phyloP scores from a whole-genome alignment of 345 rosid species.

The Aethionema arabicum region DNA sequence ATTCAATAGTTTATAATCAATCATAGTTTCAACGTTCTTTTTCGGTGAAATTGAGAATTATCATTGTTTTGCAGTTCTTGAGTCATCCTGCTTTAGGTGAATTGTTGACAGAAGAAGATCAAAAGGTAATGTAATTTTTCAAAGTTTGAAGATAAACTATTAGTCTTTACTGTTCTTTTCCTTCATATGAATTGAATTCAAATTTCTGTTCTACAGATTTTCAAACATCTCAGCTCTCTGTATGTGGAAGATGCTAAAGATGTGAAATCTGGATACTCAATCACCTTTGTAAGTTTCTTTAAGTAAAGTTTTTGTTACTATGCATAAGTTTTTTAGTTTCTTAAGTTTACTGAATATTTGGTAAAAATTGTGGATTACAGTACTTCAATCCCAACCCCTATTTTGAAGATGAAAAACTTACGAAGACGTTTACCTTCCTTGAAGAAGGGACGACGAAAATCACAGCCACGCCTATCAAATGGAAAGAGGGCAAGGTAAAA shows the following conservation, averaged over 20 bases:
- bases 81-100: conserved; percentile 87
- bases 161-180: background rate
- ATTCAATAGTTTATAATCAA: conserved; percentile 16
- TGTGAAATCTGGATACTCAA: conserved; percentile 87
- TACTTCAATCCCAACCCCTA: conserved; percentile 73
- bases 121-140: conserved; percentile 56
- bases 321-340: background rate
- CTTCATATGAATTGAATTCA: background rate
- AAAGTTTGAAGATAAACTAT: background rate
- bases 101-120: conserved; percentile 84
- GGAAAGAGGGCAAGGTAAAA: conserved; percentile 88
- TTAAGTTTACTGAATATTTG: conserved; percentile 11
- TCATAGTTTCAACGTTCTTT: background rate
- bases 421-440: conserved; percentile 73
- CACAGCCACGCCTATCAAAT: conserved; percentile 68
- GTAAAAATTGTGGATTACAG: conserved; percentile 35
- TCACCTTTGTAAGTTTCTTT: conserved; percentile 67
- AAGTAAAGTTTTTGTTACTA: background rate
- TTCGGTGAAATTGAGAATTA: background rate
- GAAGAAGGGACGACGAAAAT: conserved; percentile 81
- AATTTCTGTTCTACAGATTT: conserved; percentile 46
- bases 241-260: conserved; percentile 95
- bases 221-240: conserved; percentile 67
- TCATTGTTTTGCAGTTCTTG: conserved; percentile 53
- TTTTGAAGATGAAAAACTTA: conserved; percentile 79